Evolutionary conservation across 2,329 filamentous ascomycete species (phyloP), one percentile per base, ranked within the genome.

Genomic region (Huntiella abstrusa): DNA sequence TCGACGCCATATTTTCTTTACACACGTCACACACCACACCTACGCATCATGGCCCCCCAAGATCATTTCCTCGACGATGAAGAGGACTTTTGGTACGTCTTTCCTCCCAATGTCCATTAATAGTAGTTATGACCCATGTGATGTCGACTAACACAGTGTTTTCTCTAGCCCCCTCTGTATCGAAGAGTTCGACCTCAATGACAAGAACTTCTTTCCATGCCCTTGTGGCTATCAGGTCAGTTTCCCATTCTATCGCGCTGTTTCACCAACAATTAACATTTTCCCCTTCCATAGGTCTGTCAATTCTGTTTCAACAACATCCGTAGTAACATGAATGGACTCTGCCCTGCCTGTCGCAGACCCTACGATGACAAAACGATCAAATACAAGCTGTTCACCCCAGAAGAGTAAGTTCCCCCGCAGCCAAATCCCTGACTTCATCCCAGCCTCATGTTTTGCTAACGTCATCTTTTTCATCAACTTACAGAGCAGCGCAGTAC

Each of bases 241-340:
- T 40, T 36, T 17, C 17, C 8, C 7, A 19, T 32, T 13, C n/a
- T 34, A 37, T 19, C 19, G 5, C 33, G 22, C 33, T 15, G 10
- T 10, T n/a, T 28, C 10, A 6, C 16, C n/a, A 17, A 6, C 10
- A 42, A 22, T 13, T 40, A 36, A 15, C 32, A 4, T 5, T 4
- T 32, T 15, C 1, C 19, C 19, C 4, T 33, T 45, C 28, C 13
- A 10, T 39, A 95, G 87, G 88, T 98, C 61, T 98, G 91, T 64
- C 92, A 98, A 69, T 98, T 98, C 65, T 98, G 91, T 66, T 98
- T 88, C 69, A 95, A 98, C 65, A 98, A 96, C 61, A 92, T 98
- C 61, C 93, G 92, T 65, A 93, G 83, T 56, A 95, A 95, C 56
- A 86, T 94, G 73, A 96, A 95, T 59, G 87, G 88, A 33, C 73